phyloP scores from a whole-genome alignment of 192 early-diverging fungal species.

The Glomus cerebriforme region DNA sequence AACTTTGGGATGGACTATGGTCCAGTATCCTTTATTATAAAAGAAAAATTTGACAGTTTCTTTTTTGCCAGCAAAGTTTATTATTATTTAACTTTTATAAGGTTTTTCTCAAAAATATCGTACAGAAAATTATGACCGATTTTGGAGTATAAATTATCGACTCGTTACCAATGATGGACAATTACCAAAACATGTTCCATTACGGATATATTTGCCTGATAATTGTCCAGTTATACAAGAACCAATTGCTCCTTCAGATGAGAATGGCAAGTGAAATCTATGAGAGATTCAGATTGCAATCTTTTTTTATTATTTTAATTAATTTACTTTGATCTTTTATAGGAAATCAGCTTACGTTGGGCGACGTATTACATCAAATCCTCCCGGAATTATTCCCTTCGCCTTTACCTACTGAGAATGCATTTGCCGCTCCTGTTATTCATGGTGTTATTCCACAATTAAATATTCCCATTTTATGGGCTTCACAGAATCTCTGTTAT shows the following conservation, averaged over 20 bases:
- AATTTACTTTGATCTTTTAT: neutral
- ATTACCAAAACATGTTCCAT: slow-evolving; percentile 54
- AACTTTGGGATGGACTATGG: slow-evolving; percentile 73
- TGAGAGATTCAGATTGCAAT: slow-evolving; percentile 16
- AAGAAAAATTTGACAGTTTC: neutral
- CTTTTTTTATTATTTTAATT: neutral
- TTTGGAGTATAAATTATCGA: slow-evolving; percentile 67
- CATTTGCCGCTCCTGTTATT: slow-evolving; percentile 54
- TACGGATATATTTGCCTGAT: slow-evolving; percentile 61
- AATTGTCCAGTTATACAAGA: slow-evolving; percentile 66
- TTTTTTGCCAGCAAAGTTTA: neutral
- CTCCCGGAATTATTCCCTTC: slow-evolving; percentile 50
- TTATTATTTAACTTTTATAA: slow-evolving; percentile 17
- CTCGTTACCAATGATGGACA: slow-evolving; percentile 49
- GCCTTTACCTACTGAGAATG: slow-evolving; percentile 39
- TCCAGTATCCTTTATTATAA: slow-evolving; percentile 47
- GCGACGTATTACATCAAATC: slow-evolving; percentile 51
- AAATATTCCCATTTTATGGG: slow-evolving; percentile 75
- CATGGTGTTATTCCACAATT: slow-evolving; percentile 73
- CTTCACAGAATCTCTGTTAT: slow-evolving; percentile 73
- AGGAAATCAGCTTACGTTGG: slow-evolving; percentile 43
- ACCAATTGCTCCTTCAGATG: slow-evolving; percentile 50
- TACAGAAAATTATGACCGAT: slow-evolving; percentile 54
- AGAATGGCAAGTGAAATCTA: slow-evolving; percentile 34
- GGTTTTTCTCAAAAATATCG: slow-evolving; percentile 5